phyloP scores from a whole-genome alignment of 2,329 filamentous ascomycete genomes.

The Dothistroma septosporum region DNA sequence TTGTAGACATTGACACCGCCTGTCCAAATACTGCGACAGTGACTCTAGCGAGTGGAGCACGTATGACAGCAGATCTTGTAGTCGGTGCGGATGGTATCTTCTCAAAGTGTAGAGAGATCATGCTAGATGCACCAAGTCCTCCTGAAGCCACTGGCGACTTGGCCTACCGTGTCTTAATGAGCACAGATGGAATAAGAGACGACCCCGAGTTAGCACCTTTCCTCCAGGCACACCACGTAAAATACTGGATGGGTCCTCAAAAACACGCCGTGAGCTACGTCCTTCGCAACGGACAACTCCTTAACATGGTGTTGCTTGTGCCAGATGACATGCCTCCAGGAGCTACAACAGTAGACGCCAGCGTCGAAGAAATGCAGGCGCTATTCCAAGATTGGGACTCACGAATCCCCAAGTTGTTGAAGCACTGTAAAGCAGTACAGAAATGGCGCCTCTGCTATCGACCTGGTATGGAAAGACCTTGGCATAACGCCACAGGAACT shows the following conservation, averaged over 20 bases:
- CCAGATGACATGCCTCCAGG: constrained; percentile 49
- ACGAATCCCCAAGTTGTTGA: constrained; percentile 48
- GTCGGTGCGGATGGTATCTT: constrained; percentile 50
- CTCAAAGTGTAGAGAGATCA: constrained; percentile 40
- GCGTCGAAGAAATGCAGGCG: constrained; percentile 52
- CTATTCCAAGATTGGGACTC: constrained; percentile 55
- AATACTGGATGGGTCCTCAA: constrained; percentile 52
- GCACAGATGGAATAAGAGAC: constrained; percentile 44
- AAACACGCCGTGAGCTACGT: constrained; percentile 53
- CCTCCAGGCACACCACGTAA: constrained; percentile 48
- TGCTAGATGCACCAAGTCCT: constrained; percentile 45
- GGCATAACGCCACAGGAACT: constrained; percentile 54
- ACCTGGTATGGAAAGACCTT: constrained; percentile 48
- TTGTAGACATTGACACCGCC: constrained; percentile 38
- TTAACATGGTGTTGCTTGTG: constrained; percentile 51
- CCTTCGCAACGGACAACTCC: constrained; percentile 45
- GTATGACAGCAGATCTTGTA: constrained; percentile 42
- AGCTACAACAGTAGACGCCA: constrained; percentile 46
- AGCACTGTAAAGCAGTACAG: constrained; percentile 54
- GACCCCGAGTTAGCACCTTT: constrained; percentile 46
- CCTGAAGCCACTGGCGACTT: constrained; percentile 50
- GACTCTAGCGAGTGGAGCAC: constrained; percentile 37
- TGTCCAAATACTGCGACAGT: constrained; percentile 33
- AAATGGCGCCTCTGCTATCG: constrained; percentile 61
- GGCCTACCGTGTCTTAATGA: constrained; percentile 48